A percentile compares a stretch with the other conserved stretches of the same genome.
phyloP scores from a whole-genome alignment of 2,329 filamentous ascomycete genomes.

The Balansia obtecta region DNA sequence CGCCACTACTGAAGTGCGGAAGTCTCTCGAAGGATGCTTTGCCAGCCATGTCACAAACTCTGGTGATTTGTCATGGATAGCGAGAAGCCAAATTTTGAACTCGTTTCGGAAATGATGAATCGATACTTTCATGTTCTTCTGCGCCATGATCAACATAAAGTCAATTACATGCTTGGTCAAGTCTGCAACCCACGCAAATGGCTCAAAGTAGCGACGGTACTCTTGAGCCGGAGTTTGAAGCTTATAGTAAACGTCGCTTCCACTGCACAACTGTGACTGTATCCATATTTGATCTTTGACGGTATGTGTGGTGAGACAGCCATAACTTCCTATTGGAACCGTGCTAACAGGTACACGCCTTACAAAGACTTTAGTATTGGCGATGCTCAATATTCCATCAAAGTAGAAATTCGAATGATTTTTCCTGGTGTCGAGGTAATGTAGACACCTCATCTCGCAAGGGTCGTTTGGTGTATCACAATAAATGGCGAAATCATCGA shows the following conservation, averaged over 20 bases:
- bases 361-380: constrained; percentile 35
- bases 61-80: constrained; percentile 27
- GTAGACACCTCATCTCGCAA: constrained; percentile 41
- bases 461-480: constrained; percentile 22
- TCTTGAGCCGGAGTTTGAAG: constrained; percentile 42
- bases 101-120: constrained; percentile 42
- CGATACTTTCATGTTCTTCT: constrained; percentile 23
- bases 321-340: constrained; percentile 57
- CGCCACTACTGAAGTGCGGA: constrained; percentile 45
- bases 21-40: constrained; percentile 41
- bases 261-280: constrained; percentile 34
- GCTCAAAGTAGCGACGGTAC: constrained; percentile 48
- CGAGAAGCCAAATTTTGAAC: constrained; percentile 46
- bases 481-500: constrained; percentile 49
- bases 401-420: constrained; percentile 35
- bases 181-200: constrained; percentile 60
- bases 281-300: constrained; percentile 50
- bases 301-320: constrained; percentile 30
- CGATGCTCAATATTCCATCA: constrained; percentile 44
- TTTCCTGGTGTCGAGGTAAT: constrained; percentile 31
- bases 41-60: constrained; percentile 42
- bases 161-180: constrained; percentile 62
- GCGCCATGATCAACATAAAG: constrained; percentile 35
- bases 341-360: constrained; percentile 40
- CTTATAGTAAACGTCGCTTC: constrained; percentile 47